Base-by-base conservation (phyloP, 139 green algal species). In the Chlorella sp. region DNA sequence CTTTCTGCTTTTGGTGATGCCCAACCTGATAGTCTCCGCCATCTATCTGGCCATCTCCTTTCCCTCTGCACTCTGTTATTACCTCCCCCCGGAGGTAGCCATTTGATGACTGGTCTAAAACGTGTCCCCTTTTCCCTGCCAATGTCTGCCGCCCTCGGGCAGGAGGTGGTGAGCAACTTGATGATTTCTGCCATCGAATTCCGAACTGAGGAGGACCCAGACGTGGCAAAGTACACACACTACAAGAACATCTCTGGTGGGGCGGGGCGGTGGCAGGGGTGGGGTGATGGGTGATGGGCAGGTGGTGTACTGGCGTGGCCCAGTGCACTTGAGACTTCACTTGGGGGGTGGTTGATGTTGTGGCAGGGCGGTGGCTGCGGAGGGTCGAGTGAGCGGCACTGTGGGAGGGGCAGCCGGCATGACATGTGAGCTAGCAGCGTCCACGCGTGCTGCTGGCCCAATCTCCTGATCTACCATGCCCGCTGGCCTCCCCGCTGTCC, bases 141-240 rank as follows among this genome's bases (percentile, higher is more conserved):
- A n/a, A n/a, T n/a, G n/a, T n/a, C n/a, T n/a, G n/a, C n/a, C n/a
- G n/a, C 28, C 21, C 15, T 1, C 69, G 21, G 85, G 84, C 91
- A 97, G 95, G 95, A 96, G 80, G 96, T 99, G 37, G 91, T 99
- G 28, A 84, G 68, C 30, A 97, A 97, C 83, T 93, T 99, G 84
- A 91, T 90, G 76, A 95, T 98, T 69, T 89, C 81, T 32, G 79
- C 79, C 12, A 93, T 99, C 12, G 95, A 98, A 88, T 98, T 96
- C 89, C 87, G 95, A 2, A 87, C 83, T 4, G 97, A 99, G 77
- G 80, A 93, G n/a, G 95, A 99, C 89, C 36, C 89, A 0, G 85
- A 89, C 40, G 85, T 89, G n/a, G 71, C 71, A 9, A 71, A 12
- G 32, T 89, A 89, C 71, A 83, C 71, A 19, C 85, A 89, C 71